Base-by-base conservation (phyloP, 768 basidiomycete genomes). In the Pleurotus salmoneostramineus region DNA sequence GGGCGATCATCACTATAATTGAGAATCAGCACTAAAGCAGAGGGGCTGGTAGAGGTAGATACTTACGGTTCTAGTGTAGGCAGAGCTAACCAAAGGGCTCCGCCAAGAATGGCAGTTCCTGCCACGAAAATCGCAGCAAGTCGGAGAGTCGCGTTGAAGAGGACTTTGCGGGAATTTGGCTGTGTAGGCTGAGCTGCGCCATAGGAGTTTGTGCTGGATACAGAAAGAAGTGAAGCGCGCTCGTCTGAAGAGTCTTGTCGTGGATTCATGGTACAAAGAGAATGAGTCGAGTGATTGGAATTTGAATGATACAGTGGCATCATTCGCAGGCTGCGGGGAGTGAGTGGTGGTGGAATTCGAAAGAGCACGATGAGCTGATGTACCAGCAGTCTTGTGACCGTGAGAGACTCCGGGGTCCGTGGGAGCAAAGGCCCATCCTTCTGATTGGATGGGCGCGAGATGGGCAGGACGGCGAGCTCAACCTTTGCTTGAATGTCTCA, bases 81-180 rank as follows among this genome's bases (percentile, higher is more conserved):
- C 42, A 95, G 76, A 0, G 92, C 87, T 3, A 93, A 70, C 79
- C 84, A 93, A n/a, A 98, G 80, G 0, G 81, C 87, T 6, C 87
- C 83, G 2, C 87, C 89, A 2, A 98, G 84, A 21, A 92, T 56
- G 1, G 84, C 52, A 1, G 87, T 83, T 64, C 90, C 87, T 33
- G 88, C 55, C 52, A 85, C 48, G 68, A 97, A 95, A 56, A 98
- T 78, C 33, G 79, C 73, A 12, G 85, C 85, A 81, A 95, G 91
- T 76, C 94, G 94, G 61, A 95, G 70, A 0, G 88, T 87, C 0
- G 95, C 93, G 66, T 84, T 82, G 72, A 95, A 74, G 62, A 97
- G 80, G 43, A 93, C 78, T 43, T 77, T 80, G 32, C 82, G 71
- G 0, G 83, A 71, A 34, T 82, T 83, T 27, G 71, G 70, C n/a